Conservation (phyloP, 306 rosid genomes). For the Cucurbita ficifolia region DNA sequence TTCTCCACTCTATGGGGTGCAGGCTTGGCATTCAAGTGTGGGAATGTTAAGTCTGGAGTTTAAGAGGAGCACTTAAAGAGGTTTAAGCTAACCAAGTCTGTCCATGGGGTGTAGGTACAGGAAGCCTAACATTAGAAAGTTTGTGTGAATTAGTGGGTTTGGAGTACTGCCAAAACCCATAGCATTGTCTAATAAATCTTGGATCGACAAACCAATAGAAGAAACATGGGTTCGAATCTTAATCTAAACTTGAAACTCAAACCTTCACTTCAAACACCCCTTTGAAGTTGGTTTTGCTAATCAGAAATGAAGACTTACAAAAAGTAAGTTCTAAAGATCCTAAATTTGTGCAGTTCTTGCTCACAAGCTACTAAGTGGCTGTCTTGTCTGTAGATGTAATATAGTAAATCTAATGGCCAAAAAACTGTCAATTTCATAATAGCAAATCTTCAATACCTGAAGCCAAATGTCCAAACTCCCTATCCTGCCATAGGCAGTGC, state of each 20-base stretch:
- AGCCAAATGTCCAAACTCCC: constrained; percentile 81
- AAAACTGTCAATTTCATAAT: not conserved
- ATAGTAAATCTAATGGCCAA: not conserved
- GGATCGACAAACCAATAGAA: not conserved
- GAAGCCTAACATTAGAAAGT: not conserved
- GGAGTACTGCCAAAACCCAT: not conserved
- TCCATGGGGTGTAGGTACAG: no score
- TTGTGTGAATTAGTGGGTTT: not conserved
- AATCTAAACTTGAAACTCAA: not conserved
- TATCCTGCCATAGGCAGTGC: constrained; percentile 44
- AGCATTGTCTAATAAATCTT: not conserved
- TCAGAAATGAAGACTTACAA: not conserved
- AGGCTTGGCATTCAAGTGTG: no score
- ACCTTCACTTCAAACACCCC: not conserved
- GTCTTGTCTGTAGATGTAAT: not conserved
- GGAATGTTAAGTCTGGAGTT: no score
- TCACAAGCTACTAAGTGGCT: not conserved
- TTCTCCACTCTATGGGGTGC: no score
- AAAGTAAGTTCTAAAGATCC: not conserved
- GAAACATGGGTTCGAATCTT: not conserved
- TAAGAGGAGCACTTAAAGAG: no score
- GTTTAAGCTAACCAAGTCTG: no score
- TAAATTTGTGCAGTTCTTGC: not conserved
- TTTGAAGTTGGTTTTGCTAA: not conserved
- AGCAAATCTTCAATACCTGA: constrained; percentile 28